Conservation (phyloP, 192 early-diverging fungal genomes). For the Thamnidium elegans region DNA sequence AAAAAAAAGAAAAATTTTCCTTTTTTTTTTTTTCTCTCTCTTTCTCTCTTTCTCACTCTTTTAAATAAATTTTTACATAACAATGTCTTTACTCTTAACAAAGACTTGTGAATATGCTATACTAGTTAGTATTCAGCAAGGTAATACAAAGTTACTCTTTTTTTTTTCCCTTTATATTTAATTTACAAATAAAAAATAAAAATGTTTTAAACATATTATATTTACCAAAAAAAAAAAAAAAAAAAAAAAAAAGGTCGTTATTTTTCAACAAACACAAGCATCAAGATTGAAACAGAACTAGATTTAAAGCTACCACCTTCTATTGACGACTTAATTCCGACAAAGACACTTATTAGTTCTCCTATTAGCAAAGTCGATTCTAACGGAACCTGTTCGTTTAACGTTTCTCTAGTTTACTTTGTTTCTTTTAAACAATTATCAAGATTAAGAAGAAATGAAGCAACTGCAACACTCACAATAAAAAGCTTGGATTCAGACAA, state of each 20-base stretch:
- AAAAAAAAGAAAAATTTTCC: not conserved
- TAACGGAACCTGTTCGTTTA: slow-evolving; percentile 13
- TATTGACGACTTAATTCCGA: slow-evolving; percentile 36
- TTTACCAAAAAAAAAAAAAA: too few species aligned
- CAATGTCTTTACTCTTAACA: slow-evolving; percentile 38
- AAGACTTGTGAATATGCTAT: slow-evolving; percentile 38
- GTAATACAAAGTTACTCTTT: not conserved
- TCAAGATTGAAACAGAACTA: slow-evolving; percentile 29
- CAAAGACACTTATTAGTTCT: slow-evolving; percentile 27
- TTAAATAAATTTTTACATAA: not conserved
- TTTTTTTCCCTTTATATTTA: not conserved
- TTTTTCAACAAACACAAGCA: slow-evolving; percentile 13
- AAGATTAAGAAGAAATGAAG: slow-evolving; percentile 25
- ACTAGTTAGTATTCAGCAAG: slow-evolving; percentile 37
- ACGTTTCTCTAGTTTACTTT: slow-evolving; percentile 29
- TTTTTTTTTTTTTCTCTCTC: not conserved
- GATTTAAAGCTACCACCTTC: slow-evolving; percentile 27
- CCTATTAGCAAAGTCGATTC: slow-evolving; percentile 9
- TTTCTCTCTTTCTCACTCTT: not conserved
- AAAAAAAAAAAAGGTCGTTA: slow-evolving; percentile 29
- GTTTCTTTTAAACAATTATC: slow-evolving; percentile 30
- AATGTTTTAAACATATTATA: too few species aligned
- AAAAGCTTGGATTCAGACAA: slow-evolving; percentile 5
- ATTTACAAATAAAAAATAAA: not conserved
- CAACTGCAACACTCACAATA: slow-evolving; percentile 16